Evolutionary conservation across 2,329 filamentous ascomycete genomes (phyloP).

Genomic region (Talaromyces sp.): DNA sequence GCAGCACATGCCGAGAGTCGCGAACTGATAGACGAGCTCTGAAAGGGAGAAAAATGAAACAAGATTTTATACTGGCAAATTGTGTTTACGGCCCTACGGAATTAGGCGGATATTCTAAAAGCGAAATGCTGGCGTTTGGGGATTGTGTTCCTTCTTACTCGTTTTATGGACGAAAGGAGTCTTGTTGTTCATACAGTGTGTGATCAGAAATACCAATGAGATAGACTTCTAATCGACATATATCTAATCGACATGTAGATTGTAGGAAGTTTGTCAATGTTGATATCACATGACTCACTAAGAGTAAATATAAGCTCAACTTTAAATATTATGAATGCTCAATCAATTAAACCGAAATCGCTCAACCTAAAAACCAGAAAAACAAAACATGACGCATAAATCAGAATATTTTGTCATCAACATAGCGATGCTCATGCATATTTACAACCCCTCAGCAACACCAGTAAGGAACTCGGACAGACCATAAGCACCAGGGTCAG

Average conservation of each 20-base stretch:
- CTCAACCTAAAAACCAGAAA: slow-evolving; percentile 1
- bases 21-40: not conserved
- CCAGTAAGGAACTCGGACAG: slow-evolving; percentile 81
- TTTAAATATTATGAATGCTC: not conserved
- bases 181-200: not conserved
- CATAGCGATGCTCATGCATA: not conserved
- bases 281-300: slow-evolving; percentile 4
- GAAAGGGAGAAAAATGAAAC: not conserved
- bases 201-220: slow-evolving; percentile 9
- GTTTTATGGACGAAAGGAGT: not conserved
- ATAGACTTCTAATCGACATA: not conserved
- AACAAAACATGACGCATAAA: not conserved
- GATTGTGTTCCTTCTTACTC: not conserved
- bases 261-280: not conserved
- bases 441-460: slow-evolving; percentile 53
- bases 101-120: slow-evolving; percentile 8
- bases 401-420: slow-evolving; percentile 2
- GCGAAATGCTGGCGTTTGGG: slow-evolving; percentile 11
- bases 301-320: not conserved
- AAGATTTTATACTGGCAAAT: not conserved
- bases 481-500: slow-evolving; percentile 73
- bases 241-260: not conserved
- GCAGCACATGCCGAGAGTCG: not conserved
- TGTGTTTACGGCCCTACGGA: slow-evolving; percentile 6
- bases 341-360: not conserved